Evolutionary conservation across 202 grass and related monocot genomes (phyloP), one percentile per base, ranked within the genome.

Genomic region (Zoysia matrella): DNA sequence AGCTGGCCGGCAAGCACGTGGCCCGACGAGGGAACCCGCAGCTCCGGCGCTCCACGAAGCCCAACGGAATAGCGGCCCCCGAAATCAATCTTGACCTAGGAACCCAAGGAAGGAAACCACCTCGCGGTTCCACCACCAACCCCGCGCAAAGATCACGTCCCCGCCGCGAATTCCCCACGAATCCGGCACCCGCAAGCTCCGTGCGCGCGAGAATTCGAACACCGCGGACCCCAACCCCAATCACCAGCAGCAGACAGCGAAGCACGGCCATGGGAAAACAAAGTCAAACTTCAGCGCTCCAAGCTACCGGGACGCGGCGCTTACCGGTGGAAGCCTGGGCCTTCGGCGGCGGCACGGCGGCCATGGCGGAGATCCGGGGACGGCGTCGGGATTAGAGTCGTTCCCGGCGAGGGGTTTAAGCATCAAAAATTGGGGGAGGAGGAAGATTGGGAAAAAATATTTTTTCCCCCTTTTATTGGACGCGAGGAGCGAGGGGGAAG

Each of bases 391-490:
- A 36, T 80, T 73, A 41, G 80, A 65, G 70, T 53, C 58, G 15
- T 73, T 65, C 80, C 60, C 60, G 39, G 58, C 70, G 80, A 82
- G 80, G 80, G 80, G 80, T 82, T 82, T 82, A 82, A 82, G 80
- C 69, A 83, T 74, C 60, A 83, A 82, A 36, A 44, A 61, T 18
- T 68, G 68, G 69, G 12, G 3, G 3, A 52, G 36, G 48, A 52
- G 36, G 48, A 40, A 47, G 61, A 11, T 9, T 12, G 60, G 43
- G 69, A 43, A 44, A 49, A 73, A 82, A 50, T 36, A 36, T 1
- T 36, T 36, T 36, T 68, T 47, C 36, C 7, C 67, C 78, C 67
- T 54, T 80, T 54, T 80, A 80, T 80, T 71, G 78, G 78, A 71
- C 67, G 67, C 67, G 54, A 71, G 41, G 42, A 7, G 39, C 30